Conservation (phyloP, 1,284 basidiomycete species). For the Hortiboletus rubellus region DNA sequence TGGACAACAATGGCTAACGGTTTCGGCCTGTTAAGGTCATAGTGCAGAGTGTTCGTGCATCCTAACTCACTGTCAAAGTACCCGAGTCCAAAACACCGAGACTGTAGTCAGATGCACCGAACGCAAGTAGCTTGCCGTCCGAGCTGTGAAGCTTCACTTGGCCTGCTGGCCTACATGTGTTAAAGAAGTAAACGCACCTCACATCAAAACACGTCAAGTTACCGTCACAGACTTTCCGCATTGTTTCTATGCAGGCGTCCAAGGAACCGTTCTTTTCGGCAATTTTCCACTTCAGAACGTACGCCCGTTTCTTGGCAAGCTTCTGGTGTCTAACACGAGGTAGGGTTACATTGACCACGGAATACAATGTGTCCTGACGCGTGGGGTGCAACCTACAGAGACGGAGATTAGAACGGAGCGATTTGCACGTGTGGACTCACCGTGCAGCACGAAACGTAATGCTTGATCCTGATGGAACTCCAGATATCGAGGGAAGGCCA, state of each 20-base stretch:
- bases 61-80: constrained; percentile 67
- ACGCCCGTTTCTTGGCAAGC: constrained; percentile 55
- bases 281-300: constrained; percentile 65
- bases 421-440: constrained; percentile 39
- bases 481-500: constrained; percentile 53
- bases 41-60: neutral
- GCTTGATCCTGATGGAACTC: constrained; percentile 47
- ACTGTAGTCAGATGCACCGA: constrained; percentile 85
- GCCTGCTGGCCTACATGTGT: constrained; percentile 7
- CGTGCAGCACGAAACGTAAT: constrained; percentile 70
- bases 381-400: constrained; percentile 59
- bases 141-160: constrained; percentile 45
- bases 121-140: constrained; percentile 82
- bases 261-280: constrained; percentile 43
- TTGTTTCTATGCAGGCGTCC: constrained; percentile 43
- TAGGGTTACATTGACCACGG: constrained; percentile 72
- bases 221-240: constrained; percentile 69
- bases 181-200: constrained; percentile 51
- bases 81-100: constrained; percentile 84
- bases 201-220: constrained; percentile 86
- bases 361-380: constrained; percentile 59
- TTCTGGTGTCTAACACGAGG: constrained; percentile 56
- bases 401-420: constrained; percentile 19
- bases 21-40: constrained; percentile 6
- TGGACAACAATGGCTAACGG: constrained; percentile 77